A percentile compares a stretch with the other conserved stretches of the same genome.
Evolutionary conservation across 2,329 filamentous ascomycete genomes (phyloP).

Genomic region (Monilinia laxa): DNA sequence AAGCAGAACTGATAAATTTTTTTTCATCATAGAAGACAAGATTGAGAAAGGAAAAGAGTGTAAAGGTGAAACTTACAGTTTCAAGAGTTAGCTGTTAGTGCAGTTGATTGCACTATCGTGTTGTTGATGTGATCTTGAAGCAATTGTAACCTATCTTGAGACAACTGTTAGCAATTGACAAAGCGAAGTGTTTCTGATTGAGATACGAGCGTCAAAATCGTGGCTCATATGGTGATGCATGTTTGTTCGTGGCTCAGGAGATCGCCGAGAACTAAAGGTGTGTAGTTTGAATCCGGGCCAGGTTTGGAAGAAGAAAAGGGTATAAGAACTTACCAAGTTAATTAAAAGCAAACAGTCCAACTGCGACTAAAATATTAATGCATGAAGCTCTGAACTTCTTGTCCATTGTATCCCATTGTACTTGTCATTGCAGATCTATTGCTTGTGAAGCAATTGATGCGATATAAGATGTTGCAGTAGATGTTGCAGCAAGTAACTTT

Average conservation of each 20-base stretch:
- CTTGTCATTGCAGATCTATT: background rate
- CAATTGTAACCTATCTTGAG: constrained; percentile 1
- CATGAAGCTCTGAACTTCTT: background rate
- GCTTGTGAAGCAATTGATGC: constrained; percentile 10
- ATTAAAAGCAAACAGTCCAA: background rate
- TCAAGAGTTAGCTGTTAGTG: background rate
- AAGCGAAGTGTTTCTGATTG: constrained; percentile 24
- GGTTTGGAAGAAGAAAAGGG: background rate
- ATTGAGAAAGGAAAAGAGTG: background rate
- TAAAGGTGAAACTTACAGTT: constrained; percentile 13
- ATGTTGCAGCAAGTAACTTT: background rate
- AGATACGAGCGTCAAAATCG: constrained; percentile 13
- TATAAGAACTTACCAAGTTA: constrained; percentile 32
- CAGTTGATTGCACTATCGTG: background rate
- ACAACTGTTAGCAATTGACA: constrained; percentile 29
- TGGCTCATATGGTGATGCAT: constrained; percentile 77
- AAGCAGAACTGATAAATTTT: constrained; percentile 70
- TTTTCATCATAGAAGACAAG: constrained; percentile 60
- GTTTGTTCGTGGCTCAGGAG: constrained; percentile 48
- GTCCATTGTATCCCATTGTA: background rate
- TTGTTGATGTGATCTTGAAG: background rate
- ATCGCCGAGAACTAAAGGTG: constrained; percentile 39
- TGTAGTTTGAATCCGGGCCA: constrained; percentile 23
- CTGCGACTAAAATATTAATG: background rate
- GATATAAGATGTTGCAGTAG: constrained; percentile 3